Conservation (phyloP, 306 rosid species). For the Quercus mongolica region DNA sequence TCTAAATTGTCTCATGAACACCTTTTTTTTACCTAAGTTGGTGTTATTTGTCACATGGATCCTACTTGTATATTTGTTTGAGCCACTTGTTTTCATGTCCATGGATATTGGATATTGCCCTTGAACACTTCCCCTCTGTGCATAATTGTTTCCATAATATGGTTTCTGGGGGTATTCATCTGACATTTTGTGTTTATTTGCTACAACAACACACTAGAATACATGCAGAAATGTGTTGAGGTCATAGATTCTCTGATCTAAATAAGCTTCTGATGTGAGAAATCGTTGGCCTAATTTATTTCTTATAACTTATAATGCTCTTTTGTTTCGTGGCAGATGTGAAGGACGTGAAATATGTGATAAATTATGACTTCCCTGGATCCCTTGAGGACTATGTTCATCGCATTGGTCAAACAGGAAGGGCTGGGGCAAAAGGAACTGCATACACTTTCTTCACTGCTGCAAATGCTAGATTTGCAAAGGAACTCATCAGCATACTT, state of each 20-base stretch:
- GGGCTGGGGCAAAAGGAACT: slow-evolving; percentile 99
- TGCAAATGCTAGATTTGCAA: slow-evolving; percentile 91
- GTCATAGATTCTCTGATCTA: neutral
- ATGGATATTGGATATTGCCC: neutral
- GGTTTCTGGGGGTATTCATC: neutral
- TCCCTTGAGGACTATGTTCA: slow-evolving; percentile 98
- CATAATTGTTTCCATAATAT: neutral
- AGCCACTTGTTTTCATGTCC: neutral
- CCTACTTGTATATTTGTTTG: too few species aligned
- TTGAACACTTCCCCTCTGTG: neutral
- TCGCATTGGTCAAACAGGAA: slow-evolving; percentile 93
- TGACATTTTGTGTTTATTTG: neutral
- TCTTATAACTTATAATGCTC: neutral
- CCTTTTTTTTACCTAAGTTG: neutral
- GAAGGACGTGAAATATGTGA: slow-evolving; percentile 90
- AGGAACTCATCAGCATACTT: slow-evolving; percentile 78
- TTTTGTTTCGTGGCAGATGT: slow-evolving; percentile 59
- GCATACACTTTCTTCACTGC: slow-evolving; percentile 96
- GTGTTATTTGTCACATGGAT: too few species aligned
- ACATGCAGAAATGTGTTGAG: neutral
- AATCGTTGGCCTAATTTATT: neutral
- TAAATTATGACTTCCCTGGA: slow-evolving; percentile 96
- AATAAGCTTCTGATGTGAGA: neutral
- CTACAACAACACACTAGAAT: neutral
- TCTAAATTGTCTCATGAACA: neutral